Base-by-base conservation (phyloP, 441 rosid species). In the Populus hybrid region DNA sequence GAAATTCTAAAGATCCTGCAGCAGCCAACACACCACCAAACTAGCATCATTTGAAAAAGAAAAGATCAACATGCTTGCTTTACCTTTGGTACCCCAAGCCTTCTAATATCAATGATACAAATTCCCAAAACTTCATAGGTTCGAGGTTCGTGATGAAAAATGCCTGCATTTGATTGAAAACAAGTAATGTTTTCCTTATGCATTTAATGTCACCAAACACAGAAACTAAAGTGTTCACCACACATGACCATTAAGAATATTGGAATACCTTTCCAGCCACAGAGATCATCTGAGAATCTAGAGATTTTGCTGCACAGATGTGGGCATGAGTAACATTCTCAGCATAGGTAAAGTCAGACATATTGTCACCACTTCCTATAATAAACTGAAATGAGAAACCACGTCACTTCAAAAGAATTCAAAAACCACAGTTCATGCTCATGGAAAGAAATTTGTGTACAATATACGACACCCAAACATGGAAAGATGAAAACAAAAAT, bases 291-390 rank as follows among this genome's bases (percentile, higher is more conserved):
- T 76, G 87, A 63, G 93, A 86, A 86, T 88, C 94, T 85, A 95
- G 80, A 77, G 98, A 92, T 86, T 90, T 90, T 69, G 79, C 88
- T 18, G 94, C 94, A 75, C 95, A 91, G 68, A 95, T 84, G 83
- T 90, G 92, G 72, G 99, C 98, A 89, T 89, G 97, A 75, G 85
- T 82, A 72, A 90, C 97, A 85, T 94, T 94, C 85, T 94, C 98
- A 76, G 75, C 86, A 87, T 87, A 94, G 77, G 92, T 94, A 81
- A 95, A 95, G 87, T 95, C 98, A 0, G 94, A 91, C 90, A 88
- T 79, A 84, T 91, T 95, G 84, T 88, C 97, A 84, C 95, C 94
- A 69, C 79, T 84, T 79, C 97, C 98, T 80, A 88, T 63, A 81
- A 88, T 90, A 85, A 91, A 90, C 99, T 95, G 99, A 85, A 87